Evolutionary conservation across 441 rosid genomes (phyloP), one percentile per base, ranked within the genome.

Genomic region (Hypseocharis bilobata): DNA sequence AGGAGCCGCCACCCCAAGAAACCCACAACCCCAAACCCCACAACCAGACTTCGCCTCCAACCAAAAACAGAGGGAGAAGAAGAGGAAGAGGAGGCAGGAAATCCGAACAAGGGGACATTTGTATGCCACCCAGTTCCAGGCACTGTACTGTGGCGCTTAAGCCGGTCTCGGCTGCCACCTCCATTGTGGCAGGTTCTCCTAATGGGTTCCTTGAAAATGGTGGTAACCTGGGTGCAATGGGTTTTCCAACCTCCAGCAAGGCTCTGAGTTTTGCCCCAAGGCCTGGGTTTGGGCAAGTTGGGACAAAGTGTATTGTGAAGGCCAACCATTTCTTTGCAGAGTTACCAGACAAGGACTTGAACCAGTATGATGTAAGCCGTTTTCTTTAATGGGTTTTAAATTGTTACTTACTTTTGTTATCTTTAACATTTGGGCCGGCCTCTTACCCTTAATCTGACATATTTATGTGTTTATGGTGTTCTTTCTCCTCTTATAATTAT

Each of bases 281-380:
- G 72, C 97, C 97, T 74, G 96, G 96, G 30, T 91, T 61, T 79
- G 98, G 98, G 45, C 84, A 80, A 64, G 77, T 84, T 66, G 98
- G 98, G 76, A 86, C 91, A 59, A 87, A 78, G 76, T 92, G 98
- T 75, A 85, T 92, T 56, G 97, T 92, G 32, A 92, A 92, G 82
- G 98, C 96, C 68, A 93, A 93, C 81, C 98, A 93, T 81, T 93
- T 93, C 83, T 82, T 93, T 29, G 85, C 97, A 32, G 89, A 86
- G 80, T 83, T 92, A 64, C 95, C 96, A 0, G 87, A 80, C 64
- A 90, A 92, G 74, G 95, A 92, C 79, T 83, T 92, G 80, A 86
- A 81, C 79, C 97, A 90, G 60, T 92, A 92, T 82, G 95, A 88
- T 83, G 98, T 90, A 78, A 85, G 96, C 56, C 62, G 11, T 5